Base-by-base conservation (phyloP, 2,329 filamentous ascomycete genomes). In the Aspergillus bombycis region DNA sequence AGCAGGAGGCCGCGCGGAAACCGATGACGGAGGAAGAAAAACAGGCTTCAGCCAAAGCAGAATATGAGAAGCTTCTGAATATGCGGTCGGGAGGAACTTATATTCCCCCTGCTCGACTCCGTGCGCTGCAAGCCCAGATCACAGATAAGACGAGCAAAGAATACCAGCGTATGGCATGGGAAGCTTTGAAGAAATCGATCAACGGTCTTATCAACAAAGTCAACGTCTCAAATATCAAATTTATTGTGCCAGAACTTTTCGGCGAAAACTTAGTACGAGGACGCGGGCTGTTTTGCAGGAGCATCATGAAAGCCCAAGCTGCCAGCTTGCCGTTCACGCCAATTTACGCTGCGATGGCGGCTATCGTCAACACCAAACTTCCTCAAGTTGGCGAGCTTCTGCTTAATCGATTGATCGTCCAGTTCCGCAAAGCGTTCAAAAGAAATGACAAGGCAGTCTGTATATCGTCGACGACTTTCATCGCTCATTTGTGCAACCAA, bases 181-280 rank as follows among this genome's bases (percentile, higher is more conserved):
- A 99, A 80, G 94, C 94, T 14, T 83, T 99, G 74, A 99, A 99
- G 83, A 99, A 99, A 84, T 95, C 92, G 56, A 97, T 99, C 81
- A 98, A 99, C 76, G 95, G 95, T 71, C 82, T 99, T 68, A 97
- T 99, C 85, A 99, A 99, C 86, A 99, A 99, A 83, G 91, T 97
- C 83, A 98, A 98, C 80, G 92, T 94, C 61, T 92, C 91, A 38
- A 99, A 99, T 78, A 98, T 99, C 85, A 98, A 99, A 80, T 87
- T 91, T 75, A 97, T 99, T 66, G 93, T 98, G 28, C 94, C 94
- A 1, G 95, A 99, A 80, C 84, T 99, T 53, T 99, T 99, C 79
- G 88, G 89, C 57, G 95, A 99, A 83, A 99, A 99, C 76, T 80
- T 99, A 71, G 85, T 99, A 46, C 90, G 95, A 62, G 95, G 95